phyloP scores from a whole-genome alignment of 2,329 filamentous ascomycete species.

The Monosporascus sp. region DNA sequence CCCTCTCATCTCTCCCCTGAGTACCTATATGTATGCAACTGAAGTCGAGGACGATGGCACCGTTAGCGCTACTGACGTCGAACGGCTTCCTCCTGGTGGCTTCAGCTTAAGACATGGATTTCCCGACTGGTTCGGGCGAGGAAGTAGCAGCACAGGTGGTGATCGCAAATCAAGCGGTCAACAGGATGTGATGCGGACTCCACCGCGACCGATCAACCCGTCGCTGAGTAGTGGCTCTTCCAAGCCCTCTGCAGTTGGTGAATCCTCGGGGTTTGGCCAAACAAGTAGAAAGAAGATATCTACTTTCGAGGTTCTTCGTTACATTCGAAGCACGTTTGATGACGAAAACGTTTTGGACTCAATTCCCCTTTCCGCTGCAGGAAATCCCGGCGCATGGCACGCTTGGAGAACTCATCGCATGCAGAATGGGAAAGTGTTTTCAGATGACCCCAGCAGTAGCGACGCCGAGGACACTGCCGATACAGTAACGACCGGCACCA shows the following conservation, averaged over 20 bases:
- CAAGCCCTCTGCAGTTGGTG: constrained; percentile 20
- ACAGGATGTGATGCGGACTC: constrained; percentile 23
- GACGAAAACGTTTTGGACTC: constrained; percentile 71
- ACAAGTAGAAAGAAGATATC: constrained; percentile 41
- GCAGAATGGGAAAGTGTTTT: constrained; percentile 37
- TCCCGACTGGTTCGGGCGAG: constrained; percentile 76
- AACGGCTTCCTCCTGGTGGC: constrained; percentile 77
- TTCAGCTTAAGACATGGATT: constrained; percentile 91
- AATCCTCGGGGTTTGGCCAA: constrained; percentile 33
- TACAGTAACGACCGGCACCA: constrained; percentile 1
- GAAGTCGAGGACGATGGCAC: constrained; percentile 69
- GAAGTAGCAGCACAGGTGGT: constrained; percentile 28
- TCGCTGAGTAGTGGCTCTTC: constrained; percentile 19
- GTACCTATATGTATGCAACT: constrained; percentile 90
- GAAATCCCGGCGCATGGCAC: constrained; percentile 89
- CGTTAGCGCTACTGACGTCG: constrained; percentile 76
- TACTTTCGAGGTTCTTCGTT: constrained; percentile 66
- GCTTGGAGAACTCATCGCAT: constrained; percentile 75
- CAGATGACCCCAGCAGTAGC: constrained; percentile 2
- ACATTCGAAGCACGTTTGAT: constrained; percentile 78
- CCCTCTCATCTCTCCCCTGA: constrained; percentile 83
- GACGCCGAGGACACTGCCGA: constrained; percentile 15
- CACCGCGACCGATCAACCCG: constrained; percentile 22
- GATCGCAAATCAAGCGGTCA: constrained; percentile 39
- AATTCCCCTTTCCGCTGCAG: constrained; percentile 74